These are phyloP conservation scores for Erythrophleum fordii DNA, from an alignment of 306 rosid genomes.

Conservation along the genomic window DNA sequence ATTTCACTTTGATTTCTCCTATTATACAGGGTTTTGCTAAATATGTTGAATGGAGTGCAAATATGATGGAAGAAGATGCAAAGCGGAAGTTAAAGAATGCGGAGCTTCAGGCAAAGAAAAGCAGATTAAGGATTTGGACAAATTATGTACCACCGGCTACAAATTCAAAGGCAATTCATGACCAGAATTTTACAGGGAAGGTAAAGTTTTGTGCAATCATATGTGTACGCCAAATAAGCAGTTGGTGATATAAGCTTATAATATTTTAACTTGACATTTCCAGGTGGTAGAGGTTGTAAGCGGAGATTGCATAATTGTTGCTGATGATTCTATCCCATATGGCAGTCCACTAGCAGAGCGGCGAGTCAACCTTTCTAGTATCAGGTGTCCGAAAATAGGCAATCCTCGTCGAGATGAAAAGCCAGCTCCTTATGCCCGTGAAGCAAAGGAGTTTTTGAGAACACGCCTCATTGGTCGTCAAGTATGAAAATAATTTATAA, in stretches of 20 bases:
- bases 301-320: conserved; percentile 90
- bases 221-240: conserved; percentile 11
- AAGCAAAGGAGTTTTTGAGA: conserved; percentile 96
- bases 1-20: conserved; percentile 19
- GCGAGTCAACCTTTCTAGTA: conserved; percentile 95
- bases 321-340: conserved; percentile 89
- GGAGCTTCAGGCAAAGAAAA: conserved; percentile 89
- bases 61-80: conserved; percentile 96
- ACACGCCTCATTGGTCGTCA: conserved; percentile 89
- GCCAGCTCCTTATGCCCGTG: conserved; percentile 99
- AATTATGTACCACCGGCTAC: conserved; percentile 89
- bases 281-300: conserved; percentile 99
- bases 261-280: conserved; percentile 31
- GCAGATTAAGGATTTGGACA: conserved; percentile 79
- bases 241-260: background rate
- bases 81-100: conserved; percentile 83
- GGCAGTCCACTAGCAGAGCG: conserved; percentile 96
- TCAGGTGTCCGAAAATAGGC: conserved; percentile 96
- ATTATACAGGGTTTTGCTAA: conserved; percentile 77
- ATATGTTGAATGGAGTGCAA: conserved; percentile 99
- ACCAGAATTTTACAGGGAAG: conserved; percentile 96
- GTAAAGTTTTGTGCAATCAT: conserved; percentile 47
- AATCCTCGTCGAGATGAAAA: conserved; percentile 98
- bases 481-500: conserved; percentile 54
- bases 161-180: conserved; percentile 96